These are phyloP conservation scores for Cryptosporidium meleagridis DNA, from an alignment of 169 alveolate species.

Conservation along the genomic window DNA sequence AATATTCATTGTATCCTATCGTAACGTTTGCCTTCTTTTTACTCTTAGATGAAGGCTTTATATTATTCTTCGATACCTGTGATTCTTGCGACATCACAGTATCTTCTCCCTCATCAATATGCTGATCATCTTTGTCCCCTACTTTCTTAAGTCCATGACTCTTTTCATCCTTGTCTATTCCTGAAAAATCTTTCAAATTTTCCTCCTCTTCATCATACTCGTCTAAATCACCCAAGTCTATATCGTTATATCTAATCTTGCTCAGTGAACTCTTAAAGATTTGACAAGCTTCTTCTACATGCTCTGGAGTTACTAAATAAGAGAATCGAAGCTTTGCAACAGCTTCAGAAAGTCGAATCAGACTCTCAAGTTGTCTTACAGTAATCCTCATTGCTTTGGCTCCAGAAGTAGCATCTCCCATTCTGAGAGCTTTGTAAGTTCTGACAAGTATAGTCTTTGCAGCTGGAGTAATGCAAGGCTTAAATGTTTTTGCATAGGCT, in stretches of 20 bases:
- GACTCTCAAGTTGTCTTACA: constrained; percentile 95
- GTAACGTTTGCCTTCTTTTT: constrained; percentile 26
- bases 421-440: constrained; percentile 91
- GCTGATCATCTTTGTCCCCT: background rate
- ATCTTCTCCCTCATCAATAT: background rate
- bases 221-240: constrained; percentile 79
- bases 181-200: background rate
- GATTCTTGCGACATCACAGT: background rate
- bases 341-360: constrained; percentile 95
- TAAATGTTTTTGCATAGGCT: constrained; percentile 90
- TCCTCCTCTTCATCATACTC: constrained; percentile 32
- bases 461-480: constrained; percentile 92
- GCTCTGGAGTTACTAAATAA: constrained; percentile 88
- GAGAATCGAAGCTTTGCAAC: constrained; percentile 93
- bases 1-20: constrained; percentile 47
- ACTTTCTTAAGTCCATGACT: background rate
- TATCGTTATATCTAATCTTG: constrained; percentile 83
- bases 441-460: constrained; percentile 91
- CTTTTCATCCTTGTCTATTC: background rate
- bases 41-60: background rate
- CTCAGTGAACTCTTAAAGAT: constrained; percentile 89
- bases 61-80: background rate
- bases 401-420: constrained; percentile 88
- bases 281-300: constrained; percentile 93
- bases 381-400: constrained; percentile 93